Percentiles rank a stretch among this genome's conserved stretches.
These are phyloP conservation scores for Uncinocarpus reesii DNA, from an alignment of 2,329 filamentous ascomycete genomes.

Conservation along the genomic window DNA sequence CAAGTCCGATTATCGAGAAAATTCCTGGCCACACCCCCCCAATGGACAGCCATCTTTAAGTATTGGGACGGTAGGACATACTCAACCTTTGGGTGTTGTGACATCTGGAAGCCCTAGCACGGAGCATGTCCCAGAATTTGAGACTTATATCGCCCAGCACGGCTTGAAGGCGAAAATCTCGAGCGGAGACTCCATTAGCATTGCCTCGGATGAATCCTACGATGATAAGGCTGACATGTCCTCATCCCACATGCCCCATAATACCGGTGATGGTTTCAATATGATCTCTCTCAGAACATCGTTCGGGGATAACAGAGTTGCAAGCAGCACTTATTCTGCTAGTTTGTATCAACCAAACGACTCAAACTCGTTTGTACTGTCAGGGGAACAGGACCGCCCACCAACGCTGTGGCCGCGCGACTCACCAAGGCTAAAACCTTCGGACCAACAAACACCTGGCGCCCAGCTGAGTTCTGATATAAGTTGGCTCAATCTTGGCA, in stretches of 20 bases:
- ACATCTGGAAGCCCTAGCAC: conserved; percentile 37
- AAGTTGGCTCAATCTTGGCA: conserved; percentile 35
- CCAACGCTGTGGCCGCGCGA: conserved; percentile 16
- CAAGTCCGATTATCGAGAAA: conserved; percentile 31
- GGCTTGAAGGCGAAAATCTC: conserved; percentile 37
- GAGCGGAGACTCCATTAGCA: conserved; percentile 33
- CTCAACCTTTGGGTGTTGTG: conserved; percentile 33
- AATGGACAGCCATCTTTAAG: conserved; percentile 28
- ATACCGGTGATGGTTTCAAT: neutral
- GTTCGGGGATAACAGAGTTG: conserved; percentile 26
- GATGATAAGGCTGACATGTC: conserved; percentile 19
- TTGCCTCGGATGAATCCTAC: conserved; percentile 29
- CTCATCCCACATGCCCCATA: neutral
- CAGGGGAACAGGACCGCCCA: conserved; percentile 15
- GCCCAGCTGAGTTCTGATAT: conserved; percentile 31
- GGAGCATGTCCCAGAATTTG: conserved; percentile 24
- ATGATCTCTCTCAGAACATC: conserved; percentile 17
- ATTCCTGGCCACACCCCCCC: conserved; percentile 32
- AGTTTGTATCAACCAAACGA: conserved; percentile 28
- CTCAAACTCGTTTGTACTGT: conserved; percentile 18
- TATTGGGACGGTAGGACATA: conserved; percentile 30
- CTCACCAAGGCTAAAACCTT: neutral
- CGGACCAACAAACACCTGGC: neutral
- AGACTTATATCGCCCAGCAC: conserved; percentile 30
- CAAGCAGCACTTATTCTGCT: conserved; percentile 35